These are phyloP conservation scores for Anacardium occidentale DNA, from an alignment of 345 rosid species.

Conservation along the genomic window DNA sequence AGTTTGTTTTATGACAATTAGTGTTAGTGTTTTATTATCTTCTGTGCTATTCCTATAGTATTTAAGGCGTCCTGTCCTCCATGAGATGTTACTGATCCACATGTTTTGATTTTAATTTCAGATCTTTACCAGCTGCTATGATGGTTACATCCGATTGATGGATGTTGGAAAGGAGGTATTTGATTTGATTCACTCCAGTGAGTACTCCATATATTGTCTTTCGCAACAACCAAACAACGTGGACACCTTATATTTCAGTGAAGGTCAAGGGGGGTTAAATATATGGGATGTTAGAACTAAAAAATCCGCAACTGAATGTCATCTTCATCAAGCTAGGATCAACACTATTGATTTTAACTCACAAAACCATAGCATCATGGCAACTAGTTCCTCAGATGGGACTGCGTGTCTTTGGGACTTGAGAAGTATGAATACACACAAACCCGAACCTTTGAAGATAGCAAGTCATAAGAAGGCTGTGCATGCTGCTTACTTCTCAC, in stretches of 20 bases:
- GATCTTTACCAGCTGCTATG: slow-evolving; percentile 67
- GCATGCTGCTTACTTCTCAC: slow-evolving; percentile 88
- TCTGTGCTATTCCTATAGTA: not conserved
- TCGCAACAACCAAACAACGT: slow-evolving; percentile 53
- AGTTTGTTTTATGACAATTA: not conserved
- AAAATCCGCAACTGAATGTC: slow-evolving; percentile 43
- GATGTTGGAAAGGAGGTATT: slow-evolving; percentile 76
- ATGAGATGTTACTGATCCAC: not conserved
- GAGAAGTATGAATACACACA: slow-evolving; percentile 44
- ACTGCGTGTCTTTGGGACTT: slow-evolving; percentile 87
- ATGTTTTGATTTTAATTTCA: slow-evolving; percentile 29
- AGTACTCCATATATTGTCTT: slow-evolving; percentile 55
- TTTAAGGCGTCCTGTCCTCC: not conserved
- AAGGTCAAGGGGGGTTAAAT: slow-evolving; percentile 55
- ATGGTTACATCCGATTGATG: slow-evolving; percentile 70
- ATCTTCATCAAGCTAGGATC: slow-evolving; percentile 64
- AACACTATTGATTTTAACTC: slow-evolving; percentile 74
- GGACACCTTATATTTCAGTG: slow-evolving; percentile 55
- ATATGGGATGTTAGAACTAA: slow-evolving; percentile 65
- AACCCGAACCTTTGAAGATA: slow-evolving; percentile 39
- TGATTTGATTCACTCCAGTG: slow-evolving; percentile 50
- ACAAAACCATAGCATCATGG: slow-evolving; percentile 59
- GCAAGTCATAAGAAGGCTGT: slow-evolving; percentile 55
- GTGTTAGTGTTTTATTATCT: not conserved
- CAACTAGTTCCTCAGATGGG: slow-evolving; percentile 75